phyloP scores from a whole-genome alignment of 108 stramenopile genomes.

The Conticribra weissflogii region DNA sequence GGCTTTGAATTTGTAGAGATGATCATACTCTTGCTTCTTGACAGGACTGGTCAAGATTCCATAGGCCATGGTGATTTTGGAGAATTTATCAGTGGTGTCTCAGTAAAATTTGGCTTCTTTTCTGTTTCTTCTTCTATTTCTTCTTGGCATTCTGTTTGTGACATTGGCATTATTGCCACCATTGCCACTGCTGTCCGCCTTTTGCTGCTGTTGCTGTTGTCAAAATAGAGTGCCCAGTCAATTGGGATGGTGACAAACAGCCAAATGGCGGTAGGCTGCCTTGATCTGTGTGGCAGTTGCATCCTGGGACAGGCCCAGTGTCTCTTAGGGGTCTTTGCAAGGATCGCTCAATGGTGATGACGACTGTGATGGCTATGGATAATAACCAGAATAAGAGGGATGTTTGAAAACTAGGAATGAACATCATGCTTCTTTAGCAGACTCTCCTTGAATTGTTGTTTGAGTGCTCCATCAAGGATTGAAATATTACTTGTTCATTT shows the following conservation, averaged over 20 bases:
- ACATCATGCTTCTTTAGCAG: too few species aligned
- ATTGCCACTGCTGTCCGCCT: too few species aligned
- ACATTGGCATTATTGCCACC: not conserved
- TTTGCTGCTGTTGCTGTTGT: too few species aligned
- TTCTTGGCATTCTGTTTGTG: too few species aligned
- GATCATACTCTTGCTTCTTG: constrained; percentile 59
- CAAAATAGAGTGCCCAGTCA: constrained; percentile 13
- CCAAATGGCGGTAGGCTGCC: constrained; percentile 56
- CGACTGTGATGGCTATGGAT: too few species aligned
- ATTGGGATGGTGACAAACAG: constrained; percentile 62
- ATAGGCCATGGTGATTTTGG: constrained; percentile 61
- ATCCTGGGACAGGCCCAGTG: constrained; percentile 63
- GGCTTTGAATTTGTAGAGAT: constrained; percentile 38
- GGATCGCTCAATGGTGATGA: too few species aligned
- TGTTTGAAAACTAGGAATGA: too few species aligned
- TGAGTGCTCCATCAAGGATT: too few species aligned
- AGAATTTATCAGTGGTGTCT: constrained; percentile 40
- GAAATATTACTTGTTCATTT: too few species aligned
- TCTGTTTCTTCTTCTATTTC: too few species aligned
- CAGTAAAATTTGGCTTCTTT: not conserved
- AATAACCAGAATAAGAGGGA: too few species aligned
- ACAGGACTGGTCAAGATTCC: constrained; percentile 51
- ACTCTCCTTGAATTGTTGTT: too few species aligned
- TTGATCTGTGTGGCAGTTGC: constrained; percentile 61
- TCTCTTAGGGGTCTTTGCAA: constrained; percentile 55